Conservation (phyloP, 2,329 filamentous ascomycete species). For the Tolypocladium endophyticum region DNA sequence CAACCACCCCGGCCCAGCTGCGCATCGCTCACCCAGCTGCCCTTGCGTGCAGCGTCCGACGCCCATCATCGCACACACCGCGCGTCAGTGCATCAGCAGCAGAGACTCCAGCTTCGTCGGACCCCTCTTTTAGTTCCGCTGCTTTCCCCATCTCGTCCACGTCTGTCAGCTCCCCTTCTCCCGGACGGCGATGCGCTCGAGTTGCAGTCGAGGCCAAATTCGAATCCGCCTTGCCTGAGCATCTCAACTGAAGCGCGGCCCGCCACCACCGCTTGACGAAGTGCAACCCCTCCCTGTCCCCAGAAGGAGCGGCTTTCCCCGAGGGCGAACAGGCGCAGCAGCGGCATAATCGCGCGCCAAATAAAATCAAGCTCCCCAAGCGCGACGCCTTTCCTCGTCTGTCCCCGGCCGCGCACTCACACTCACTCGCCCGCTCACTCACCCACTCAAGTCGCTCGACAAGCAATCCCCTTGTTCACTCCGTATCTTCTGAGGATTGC, state of each 20-base stretch:
- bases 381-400: slow-evolving; percentile 10
- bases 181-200: not conserved
- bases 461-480: not conserved
- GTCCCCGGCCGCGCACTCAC: slow-evolving; percentile 4
- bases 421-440: not conserved
- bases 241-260: not conserved
- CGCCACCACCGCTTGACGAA: not conserved
- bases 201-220: not conserved
- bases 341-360: slow-evolving; percentile 19
- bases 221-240: not conserved
- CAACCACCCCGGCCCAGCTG: not conserved
- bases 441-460: not conserved
- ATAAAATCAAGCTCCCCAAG: slow-evolving; percentile 14
- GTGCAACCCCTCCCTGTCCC: slow-evolving; percentile 2
- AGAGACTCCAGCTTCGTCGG: not conserved
- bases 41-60: not conserved
- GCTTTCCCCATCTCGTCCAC: not conserved
- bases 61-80: not conserved
- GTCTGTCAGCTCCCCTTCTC: not conserved
- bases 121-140: not conserved
- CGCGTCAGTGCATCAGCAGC: not conserved
- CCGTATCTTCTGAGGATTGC: not conserved
- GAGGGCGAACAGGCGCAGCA: slow-evolving; percentile 15
- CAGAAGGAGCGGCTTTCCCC: slow-evolving; percentile 7
- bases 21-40: not conserved